Evolutionary conservation across 257 asterid genomes (phyloP).

Genomic region (Petrea volubilis): DNA sequence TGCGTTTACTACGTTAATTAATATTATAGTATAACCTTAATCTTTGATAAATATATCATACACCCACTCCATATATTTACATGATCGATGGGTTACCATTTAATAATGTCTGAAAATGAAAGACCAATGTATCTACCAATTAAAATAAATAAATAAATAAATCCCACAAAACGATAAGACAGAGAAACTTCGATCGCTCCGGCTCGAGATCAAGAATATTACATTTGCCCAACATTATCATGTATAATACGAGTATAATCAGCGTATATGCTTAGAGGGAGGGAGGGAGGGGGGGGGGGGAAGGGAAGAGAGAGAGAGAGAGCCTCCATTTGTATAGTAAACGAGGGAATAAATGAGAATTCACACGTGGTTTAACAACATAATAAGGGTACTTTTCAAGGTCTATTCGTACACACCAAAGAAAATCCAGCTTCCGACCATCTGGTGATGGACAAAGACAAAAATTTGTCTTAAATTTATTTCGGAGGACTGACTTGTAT

Average conservation of each 20-base stretch:
- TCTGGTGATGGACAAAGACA: neutral
- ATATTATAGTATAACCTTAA: no score
- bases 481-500: neutral
- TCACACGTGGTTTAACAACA: constrained; percentile 38
- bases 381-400: neutral
- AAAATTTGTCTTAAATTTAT: constrained; percentile 8
- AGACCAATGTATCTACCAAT: neutral
- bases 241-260: neutral
- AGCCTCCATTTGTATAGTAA: constrained; percentile 26
- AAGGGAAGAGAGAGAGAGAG: neutral
- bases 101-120: neutral
- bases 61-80: no score
- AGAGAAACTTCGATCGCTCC: neutral
- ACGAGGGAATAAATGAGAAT: neutral
- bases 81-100: no score
- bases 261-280: neutral
- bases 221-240: constrained; percentile 10
- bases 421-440: constrained; percentile 25
- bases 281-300: no score
- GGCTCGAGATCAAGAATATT: neutral
- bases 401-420: constrained; percentile 15
- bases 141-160: no score
- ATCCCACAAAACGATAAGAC: neutral
- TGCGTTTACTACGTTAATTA: no score
- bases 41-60: no score